Percentiles rank a stretch among this genome's conserved stretches.
Evolutionary conservation across 1,284 basidiomycete genomes (phyloP).

Genomic region (Gymnopus androsaceus): DNA sequence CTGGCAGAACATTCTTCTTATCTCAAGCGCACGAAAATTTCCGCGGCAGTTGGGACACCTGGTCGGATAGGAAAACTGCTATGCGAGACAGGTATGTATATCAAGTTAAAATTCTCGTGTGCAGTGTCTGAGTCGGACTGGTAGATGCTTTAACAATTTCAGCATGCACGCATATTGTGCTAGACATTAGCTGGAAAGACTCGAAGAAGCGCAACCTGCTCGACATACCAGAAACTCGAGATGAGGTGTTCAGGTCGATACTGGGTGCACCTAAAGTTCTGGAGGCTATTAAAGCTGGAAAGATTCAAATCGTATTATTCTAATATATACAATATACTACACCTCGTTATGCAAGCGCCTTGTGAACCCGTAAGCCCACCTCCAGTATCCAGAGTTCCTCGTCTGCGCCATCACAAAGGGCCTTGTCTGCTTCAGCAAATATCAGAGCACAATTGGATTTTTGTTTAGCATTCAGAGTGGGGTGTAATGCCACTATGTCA

Average conservation of each 20-base stretch:
- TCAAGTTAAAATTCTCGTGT: neutral
- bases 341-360: slow-evolving; percentile 42
- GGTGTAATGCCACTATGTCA: slow-evolving; percentile 85
- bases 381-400: slow-evolving; percentile 96
- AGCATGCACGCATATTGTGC: slow-evolving; percentile 78
- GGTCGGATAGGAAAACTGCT: slow-evolving; percentile 80
- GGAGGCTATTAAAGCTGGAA: slow-evolving; percentile 67
- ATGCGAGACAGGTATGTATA: slow-evolving; percentile 66
- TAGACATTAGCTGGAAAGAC: slow-evolving; percentile 72
- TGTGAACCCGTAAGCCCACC: slow-evolving; percentile 78
- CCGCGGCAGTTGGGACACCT: slow-evolving; percentile 80
- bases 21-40: slow-evolving; percentile 73
- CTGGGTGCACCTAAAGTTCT: slow-evolving; percentile 62
- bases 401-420: slow-evolving; percentile 95
- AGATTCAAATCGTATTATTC: slow-evolving; percentile 75
- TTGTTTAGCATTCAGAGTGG: slow-evolving; percentile 76
- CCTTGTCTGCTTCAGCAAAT: slow-evolving; percentile 96
- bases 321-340: slow-evolving; percentile 28
- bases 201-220: slow-evolving; percentile 73
- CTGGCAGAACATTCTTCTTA: slow-evolving; percentile 77
- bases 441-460: slow-evolving; percentile 84
- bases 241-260: slow-evolving; percentile 77
- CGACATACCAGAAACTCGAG: slow-evolving; percentile 80
- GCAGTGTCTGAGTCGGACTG: slow-evolving; percentile 2
- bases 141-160: slow-evolving; percentile 70